Evolutionary conservation across 305 asterid genomes (phyloP).

Genomic region (Salvia sclarea): DNA sequence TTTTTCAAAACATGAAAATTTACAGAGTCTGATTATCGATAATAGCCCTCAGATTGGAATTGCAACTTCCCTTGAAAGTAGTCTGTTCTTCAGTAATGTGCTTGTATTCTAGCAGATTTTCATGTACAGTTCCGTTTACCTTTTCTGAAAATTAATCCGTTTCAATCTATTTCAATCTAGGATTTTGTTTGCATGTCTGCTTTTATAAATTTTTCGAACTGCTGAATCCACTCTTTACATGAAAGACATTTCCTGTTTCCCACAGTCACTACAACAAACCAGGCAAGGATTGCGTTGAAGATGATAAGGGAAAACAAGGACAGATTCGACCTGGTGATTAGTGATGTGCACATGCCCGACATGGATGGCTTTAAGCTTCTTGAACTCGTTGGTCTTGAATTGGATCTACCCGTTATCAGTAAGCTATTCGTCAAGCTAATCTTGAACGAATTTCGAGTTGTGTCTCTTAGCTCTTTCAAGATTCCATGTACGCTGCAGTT

Average conservation of each 20-base stretch:
- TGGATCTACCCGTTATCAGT: constrained; percentile 96
- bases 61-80: background rate
- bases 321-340: constrained; percentile 77
- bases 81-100: background rate
- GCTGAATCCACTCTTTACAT: constrained; percentile 22
- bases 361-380: constrained; percentile 96
- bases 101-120: constrained; percentile 10
- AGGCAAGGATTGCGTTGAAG: constrained; percentile 67
- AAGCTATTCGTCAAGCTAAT: constrained; percentile 23
- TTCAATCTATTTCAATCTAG: too few species aligned
- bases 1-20: background rate
- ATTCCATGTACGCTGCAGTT: background rate
- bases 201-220: background rate
- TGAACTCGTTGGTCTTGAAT: constrained; percentile 84
- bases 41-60: background rate
- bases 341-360: constrained; percentile 96
- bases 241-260: constrained; percentile 29
- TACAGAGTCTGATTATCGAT: background rate
- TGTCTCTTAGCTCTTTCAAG: background rate
- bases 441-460: background rate
- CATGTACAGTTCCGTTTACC: background rate
- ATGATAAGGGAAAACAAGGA: constrained; percentile 74
- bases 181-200: background rate
- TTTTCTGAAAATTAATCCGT: background rate
- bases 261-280: constrained; percentile 64